phyloP scores from a whole-genome alignment of 345 rosid species.

The Pistacia integerrima region DNA sequence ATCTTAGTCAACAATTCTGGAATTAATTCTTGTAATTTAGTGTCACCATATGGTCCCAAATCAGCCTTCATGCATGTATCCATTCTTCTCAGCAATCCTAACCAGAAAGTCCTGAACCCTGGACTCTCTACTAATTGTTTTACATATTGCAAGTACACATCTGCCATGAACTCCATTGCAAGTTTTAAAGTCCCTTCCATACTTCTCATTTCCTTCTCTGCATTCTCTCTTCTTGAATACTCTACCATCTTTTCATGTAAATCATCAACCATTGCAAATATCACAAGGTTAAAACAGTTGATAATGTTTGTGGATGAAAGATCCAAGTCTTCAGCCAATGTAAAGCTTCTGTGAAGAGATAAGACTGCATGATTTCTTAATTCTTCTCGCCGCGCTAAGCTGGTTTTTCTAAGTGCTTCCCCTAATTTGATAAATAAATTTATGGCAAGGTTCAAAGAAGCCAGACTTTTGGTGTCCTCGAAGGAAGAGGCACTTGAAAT shows the following conservation, averaged over 20 bases:
- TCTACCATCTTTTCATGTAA: slow-evolving; percentile 85
- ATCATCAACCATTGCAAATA: slow-evolving; percentile 78
- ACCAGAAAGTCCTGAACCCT: slow-evolving; percentile 83
- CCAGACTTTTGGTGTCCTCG: slow-evolving; percentile 51
- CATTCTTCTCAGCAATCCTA: slow-evolving; percentile 89
- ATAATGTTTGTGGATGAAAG: slow-evolving; percentile 61
- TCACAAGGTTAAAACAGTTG: slow-evolving; percentile 54
- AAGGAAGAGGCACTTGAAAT: slow-evolving; percentile 54
- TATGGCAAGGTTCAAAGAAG: slow-evolving; percentile 34
- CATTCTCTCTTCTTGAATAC: slow-evolving; percentile 73
- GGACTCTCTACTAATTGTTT: slow-evolving; percentile 55
- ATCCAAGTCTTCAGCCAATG: slow-evolving; percentile 61
- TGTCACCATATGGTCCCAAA: slow-evolving; percentile 66
- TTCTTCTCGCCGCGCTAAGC: slow-evolving; percentile 82
- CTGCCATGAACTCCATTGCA: slow-evolving; percentile 66
- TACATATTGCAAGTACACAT: slow-evolving; percentile 52
- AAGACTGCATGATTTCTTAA: slow-evolving; percentile 68
- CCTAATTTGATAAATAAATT: slow-evolving; percentile 72
- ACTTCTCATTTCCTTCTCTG: slow-evolving; percentile 82
- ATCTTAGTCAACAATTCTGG: slow-evolving; percentile 68
- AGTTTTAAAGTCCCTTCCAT: slow-evolving; percentile 80
- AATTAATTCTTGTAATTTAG: slow-evolving; percentile 50
- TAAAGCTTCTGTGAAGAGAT: slow-evolving; percentile 58
- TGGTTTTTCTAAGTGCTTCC: slow-evolving; percentile 77
- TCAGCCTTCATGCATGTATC: slow-evolving; percentile 95